A percentile compares a stretch with the other conserved stretches of the same genome.
These are phyloP conservation scores for Cynanchum wilfordii DNA, from an alignment of 257 asterid species.

Conservation along the genomic window DNA sequence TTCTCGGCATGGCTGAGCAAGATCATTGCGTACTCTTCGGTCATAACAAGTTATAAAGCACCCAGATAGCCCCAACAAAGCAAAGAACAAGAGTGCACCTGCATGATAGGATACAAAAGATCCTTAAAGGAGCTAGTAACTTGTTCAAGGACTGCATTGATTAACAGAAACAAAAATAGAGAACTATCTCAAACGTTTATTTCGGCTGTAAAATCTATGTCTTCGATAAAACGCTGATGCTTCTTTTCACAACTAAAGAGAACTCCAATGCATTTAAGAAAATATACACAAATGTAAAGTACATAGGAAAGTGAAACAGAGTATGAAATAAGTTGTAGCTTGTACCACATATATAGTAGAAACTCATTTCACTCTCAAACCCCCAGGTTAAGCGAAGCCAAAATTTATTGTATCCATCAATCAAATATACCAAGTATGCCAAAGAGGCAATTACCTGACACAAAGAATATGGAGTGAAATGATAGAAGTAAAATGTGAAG, in stretches of 20 bases:
- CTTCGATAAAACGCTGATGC: neutral
- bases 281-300: neutral
- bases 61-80: slow-evolving; percentile 87
- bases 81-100: slow-evolving; percentile 90
- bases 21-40: slow-evolving; percentile 90
- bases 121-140: neutral
- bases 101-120: slow-evolving; percentile 17
- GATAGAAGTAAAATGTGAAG: slow-evolving; percentile 4
- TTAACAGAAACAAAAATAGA: neutral
- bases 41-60: slow-evolving; percentile 96
- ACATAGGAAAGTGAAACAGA: neutral
- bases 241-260: neutral
- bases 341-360: slow-evolving; percentile 90
- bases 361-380: slow-evolving; percentile 67
- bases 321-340: slow-evolving; percentile 11
- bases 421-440: slow-evolving; percentile 62
- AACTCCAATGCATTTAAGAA: neutral
- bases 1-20: slow-evolving; percentile 98
- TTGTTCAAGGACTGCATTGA: slow-evolving; percentile 9
- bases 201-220: neutral
- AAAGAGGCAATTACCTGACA: slow-evolving; percentile 64
- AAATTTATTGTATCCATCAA: slow-evolving; percentile 58
- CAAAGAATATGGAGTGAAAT: slow-evolving; percentile 19
- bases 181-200: neutral
- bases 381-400: slow-evolving; percentile 85